phyloP scores from a whole-genome alignment of 768 basidiomycete species.

The Boletus tylopilopsis region DNA sequence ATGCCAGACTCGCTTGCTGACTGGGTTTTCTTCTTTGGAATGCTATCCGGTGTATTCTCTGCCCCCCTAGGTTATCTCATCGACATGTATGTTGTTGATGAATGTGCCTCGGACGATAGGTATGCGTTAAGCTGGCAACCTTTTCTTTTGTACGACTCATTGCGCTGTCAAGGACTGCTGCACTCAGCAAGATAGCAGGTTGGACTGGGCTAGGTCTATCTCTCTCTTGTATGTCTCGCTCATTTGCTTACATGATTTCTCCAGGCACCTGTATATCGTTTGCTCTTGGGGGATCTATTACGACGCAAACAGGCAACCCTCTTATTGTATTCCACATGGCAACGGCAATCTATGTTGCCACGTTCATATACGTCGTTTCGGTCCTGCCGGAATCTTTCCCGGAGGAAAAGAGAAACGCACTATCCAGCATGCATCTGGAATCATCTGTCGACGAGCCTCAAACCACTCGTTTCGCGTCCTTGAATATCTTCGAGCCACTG shows the following conservation, averaged over 20 bases:
- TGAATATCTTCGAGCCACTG: constrained; percentile 23
- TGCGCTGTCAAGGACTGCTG: constrained; percentile 17
- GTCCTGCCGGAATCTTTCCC: constrained; percentile 32
- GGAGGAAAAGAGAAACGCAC: constrained; percentile 18
- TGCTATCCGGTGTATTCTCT: constrained; percentile 16
- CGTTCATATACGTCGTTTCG: constrained; percentile 20
- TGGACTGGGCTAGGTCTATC: constrained; percentile 28
- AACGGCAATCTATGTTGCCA: constrained; percentile 7
- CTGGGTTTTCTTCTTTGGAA: constrained; percentile 17
- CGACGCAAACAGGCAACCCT: constrained; percentile 22
- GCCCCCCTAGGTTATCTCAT: constrained; percentile 17
- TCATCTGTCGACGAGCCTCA: background rate
- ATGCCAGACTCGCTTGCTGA: constrained; percentile 11
- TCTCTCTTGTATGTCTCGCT: background rate
- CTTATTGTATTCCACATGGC: constrained; percentile 22
- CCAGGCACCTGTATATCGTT: constrained; percentile 28
- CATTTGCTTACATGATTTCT: background rate
- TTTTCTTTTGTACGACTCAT: constrained; percentile 3
- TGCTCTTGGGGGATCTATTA: constrained; percentile 28
- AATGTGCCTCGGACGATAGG: constrained; percentile 24
- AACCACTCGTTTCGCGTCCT: background rate
- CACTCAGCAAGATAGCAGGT: constrained; percentile 25
- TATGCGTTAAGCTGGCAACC: background rate
- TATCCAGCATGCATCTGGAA: constrained; percentile 7
- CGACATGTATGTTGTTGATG: constrained; percentile 29